Evolutionary conservation across 495 filamentous ascomycete genomes (phyloP).

Genomic region (Trichoderma erinaceum): DNA sequence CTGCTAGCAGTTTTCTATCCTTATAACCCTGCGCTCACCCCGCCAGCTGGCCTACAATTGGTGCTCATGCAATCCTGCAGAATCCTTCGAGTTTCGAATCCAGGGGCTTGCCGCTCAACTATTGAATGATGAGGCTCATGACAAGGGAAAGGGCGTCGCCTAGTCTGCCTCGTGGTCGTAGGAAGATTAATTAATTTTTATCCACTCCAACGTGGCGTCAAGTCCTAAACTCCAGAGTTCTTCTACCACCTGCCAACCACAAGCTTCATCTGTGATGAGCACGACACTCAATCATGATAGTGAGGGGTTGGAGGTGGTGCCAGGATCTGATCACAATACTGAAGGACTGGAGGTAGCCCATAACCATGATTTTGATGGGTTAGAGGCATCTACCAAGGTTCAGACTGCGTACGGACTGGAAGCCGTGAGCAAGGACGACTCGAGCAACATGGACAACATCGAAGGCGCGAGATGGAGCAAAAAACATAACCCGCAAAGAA

Average conservation of each 20-base stretch:
- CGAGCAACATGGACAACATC: not conserved
- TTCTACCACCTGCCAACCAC: not conserved
- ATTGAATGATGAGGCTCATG: no score
- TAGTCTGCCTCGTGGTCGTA: not conserved
- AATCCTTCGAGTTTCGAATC: no score
- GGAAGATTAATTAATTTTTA: not conserved
- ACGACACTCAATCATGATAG: not conserved
- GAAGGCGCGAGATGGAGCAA: not conserved
- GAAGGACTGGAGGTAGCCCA: not conserved
- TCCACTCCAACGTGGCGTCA: not conserved
- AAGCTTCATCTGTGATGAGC: not conserved
- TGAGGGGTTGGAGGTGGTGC: not conserved
- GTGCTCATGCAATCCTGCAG: no score
- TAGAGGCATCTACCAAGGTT: not conserved
- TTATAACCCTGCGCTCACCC: no score
- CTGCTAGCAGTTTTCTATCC: no score
- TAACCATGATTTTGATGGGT: not conserved
- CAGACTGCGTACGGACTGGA: not conserved
- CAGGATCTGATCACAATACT: not conserved
- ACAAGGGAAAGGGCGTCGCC: not conserved
- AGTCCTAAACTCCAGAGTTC: not conserved
- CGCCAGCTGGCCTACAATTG: no score
- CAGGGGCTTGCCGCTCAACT: no score
- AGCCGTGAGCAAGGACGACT: not conserved
- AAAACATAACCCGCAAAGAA: not conserved